A percentile compares a stretch with the other conserved stretches of the same genome.
These are phyloP conservation scores for Teratosphaeria pseudoeucalypti DNA, from an alignment of 2,329 filamentous ascomycete genomes.

Conservation along the genomic window DNA sequence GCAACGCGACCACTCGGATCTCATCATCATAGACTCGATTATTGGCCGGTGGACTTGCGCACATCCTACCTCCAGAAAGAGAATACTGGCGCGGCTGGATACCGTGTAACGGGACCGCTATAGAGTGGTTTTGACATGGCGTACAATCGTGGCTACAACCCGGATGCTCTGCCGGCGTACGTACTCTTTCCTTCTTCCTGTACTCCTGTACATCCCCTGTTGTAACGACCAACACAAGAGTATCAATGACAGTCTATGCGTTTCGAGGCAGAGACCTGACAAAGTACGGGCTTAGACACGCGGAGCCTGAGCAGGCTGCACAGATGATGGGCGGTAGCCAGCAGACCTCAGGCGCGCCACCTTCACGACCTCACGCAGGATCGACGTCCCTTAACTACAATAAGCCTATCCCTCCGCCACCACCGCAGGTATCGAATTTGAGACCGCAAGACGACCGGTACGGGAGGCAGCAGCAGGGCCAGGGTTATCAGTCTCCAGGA, in stretches of 20 bases:
- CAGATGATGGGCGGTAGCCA: constrained; percentile 25
- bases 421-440: constrained; percentile 23
- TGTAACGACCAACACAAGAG: neutral
- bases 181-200: constrained; percentile 23
- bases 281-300: constrained; percentile 44
- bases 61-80: neutral
- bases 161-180: constrained; percentile 86
- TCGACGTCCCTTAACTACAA: constrained; percentile 30
- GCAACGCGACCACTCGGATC: neutral
- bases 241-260: neutral
- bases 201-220: neutral
- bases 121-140: constrained; percentile 54
- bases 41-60: neutral
- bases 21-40: neutral
- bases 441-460: constrained; percentile 27
- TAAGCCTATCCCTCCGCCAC: constrained; percentile 31
- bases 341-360: constrained; percentile 9
- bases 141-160: constrained; percentile 88
- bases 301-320: constrained; percentile 56
- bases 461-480: constrained; percentile 21
- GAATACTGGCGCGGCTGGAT: neutral
- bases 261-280: constrained; percentile 9
- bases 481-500: constrained; percentile 17
- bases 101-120: neutral
- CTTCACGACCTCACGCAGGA: constrained; percentile 14